Conservation (phyloP, 768 basidiomycete species). For the Tricholomella constricta region DNA sequence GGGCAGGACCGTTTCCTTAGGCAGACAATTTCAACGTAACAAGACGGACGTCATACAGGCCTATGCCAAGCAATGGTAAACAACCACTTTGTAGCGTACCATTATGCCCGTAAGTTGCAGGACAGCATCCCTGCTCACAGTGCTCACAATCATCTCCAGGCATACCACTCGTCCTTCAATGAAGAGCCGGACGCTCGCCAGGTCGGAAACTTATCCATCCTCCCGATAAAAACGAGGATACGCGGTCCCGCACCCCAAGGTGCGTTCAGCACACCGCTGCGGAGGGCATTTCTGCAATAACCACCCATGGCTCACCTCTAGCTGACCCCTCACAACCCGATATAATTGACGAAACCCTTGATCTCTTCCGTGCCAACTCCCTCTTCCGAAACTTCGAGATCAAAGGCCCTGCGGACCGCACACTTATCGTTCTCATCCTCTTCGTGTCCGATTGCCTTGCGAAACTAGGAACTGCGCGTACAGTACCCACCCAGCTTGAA, state of each 20-base stretch:
- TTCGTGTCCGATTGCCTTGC: conserved; percentile 97
- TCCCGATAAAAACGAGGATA: conserved; percentile 90
- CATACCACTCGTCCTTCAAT: conserved; percentile 95
- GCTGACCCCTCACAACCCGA: conserved; percentile 81
- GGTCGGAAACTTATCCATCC: conserved; percentile 86
- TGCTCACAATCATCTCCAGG: conserved; percentile 47
- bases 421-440: conserved; percentile 95
- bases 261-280: conserved; percentile 32
- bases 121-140: neutral
- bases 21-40: neutral
- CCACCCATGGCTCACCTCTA: conserved; percentile 31
- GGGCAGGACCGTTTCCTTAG: neutral
- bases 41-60: conserved; percentile 30
- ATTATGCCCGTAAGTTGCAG: conserved; percentile 54
- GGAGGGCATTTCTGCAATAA: conserved; percentile 15
- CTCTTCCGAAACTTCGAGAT: conserved; percentile 99
- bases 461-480: conserved; percentile 76
- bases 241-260: conserved; percentile 90
- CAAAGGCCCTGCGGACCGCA: conserved; percentile 94
- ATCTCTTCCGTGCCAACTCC: conserved; percentile 98
- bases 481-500: conserved; percentile 75
- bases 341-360: conserved; percentile 94
- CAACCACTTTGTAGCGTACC: conserved; percentile 24
- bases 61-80: conserved; percentile 33
- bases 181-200: conserved; percentile 78